Base-by-base conservation (phyloP, 208 protist species). In the Kentomonas sorsogonicus region DNA sequence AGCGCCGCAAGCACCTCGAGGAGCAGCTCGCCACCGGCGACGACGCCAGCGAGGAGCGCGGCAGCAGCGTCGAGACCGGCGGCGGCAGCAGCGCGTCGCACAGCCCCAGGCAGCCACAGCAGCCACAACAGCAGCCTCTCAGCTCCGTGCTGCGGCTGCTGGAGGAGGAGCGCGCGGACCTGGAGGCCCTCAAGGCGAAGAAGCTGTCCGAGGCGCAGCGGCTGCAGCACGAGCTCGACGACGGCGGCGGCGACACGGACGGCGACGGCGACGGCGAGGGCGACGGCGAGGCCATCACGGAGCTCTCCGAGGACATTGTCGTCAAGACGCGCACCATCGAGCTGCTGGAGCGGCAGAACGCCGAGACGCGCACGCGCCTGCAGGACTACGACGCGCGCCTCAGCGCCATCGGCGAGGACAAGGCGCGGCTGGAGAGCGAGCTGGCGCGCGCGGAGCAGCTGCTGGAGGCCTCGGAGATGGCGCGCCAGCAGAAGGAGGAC, bases 1-100 rank as follows among this genome's bases (percentile, higher is more conserved):
- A 92, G 59, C 82, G 78, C 69, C 69, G 82, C 22, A 86, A 87
- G 52, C 65, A 54, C 39, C 62, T 90, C 11, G 78, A 89, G 64
- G 53, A 66, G 43, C 74, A 69, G 23, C 26, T 94, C 0, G 47
- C 54, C 47, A 48, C 6, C 26, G 55, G 15, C 5, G 48, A 56
- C 43, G 6, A 50, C n/a, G 27, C 30, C 39, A 62, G 53, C 29
- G 20, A 25, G 39, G 39, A 45, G 51, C 20, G 40, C 33, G 33
- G 11, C 33, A 38, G 9, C 33, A 38, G 11, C 33, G 11, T 11
- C 11, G 33, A 15, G 34, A 25, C 20, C 22, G 46, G n/a, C 44
- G 36, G 36, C 39, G 20, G 48, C 47, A n/a, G 38, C 36, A 38
- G 50, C 27, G 47, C 41, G 22, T 5, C 26, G 3, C 16, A 43